A percentile compares a stretch with the other conserved stretches of the same genome.
Evolutionary conservation across 1,284 basidiomycete genomes (phyloP).

Genomic region (Porogramme epimiltina): DNA sequence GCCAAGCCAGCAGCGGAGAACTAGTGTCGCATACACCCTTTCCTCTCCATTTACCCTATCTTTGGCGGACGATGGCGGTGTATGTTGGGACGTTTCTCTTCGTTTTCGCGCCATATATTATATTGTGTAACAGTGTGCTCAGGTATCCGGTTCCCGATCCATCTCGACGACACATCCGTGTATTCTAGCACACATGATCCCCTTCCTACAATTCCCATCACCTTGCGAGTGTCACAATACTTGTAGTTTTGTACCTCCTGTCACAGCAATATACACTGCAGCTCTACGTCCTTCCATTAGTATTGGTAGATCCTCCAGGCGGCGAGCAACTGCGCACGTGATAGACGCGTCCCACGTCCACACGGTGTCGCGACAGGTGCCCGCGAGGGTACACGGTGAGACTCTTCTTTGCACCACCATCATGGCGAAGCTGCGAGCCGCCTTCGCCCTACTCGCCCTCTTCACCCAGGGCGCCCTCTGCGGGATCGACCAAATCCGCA

Average conservation of each 20-base stretch:
- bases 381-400: background rate
- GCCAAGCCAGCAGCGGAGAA: constrained; percentile 40
- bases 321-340: too few relatives aligned
- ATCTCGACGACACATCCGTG: constrained; percentile 4
- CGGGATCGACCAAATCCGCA: constrained; percentile 20
- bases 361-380: background rate
- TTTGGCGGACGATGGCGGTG: background rate
- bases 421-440: constrained; percentile 7
- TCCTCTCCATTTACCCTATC: background rate
- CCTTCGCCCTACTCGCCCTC: constrained; percentile 7
- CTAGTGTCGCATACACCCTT: background rate
- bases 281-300: too few relatives aligned
- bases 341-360: constrained; percentile 4
- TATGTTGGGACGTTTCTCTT: background rate
- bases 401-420: constrained; percentile 6
- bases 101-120: background rate
- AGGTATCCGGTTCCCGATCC: background rate
- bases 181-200: constrained; percentile 6
- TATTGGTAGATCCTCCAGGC: too few relatives aligned
- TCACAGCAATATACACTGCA: background rate
- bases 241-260: constrained; percentile 3
- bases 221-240: background rate
- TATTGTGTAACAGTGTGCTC: constrained; percentile 7
- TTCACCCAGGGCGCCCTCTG: constrained; percentile 1
- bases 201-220: too few relatives aligned